phyloP scores from a whole-genome alignment of 495 filamentous ascomycete genomes.

The Schizothecium vesticola region DNA sequence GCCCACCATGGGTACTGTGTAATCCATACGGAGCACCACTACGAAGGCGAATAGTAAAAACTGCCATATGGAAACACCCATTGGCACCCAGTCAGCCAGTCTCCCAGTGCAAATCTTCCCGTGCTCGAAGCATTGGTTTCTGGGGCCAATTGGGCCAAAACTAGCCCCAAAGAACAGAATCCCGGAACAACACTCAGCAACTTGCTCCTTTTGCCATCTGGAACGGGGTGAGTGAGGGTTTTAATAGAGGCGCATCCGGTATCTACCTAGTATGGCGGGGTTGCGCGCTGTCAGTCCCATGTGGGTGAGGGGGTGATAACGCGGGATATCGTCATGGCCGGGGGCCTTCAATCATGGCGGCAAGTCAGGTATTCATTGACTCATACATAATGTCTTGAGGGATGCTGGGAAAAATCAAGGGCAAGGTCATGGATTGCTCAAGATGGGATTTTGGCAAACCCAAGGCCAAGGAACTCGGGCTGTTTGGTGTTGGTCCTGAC shows the following conservation, averaged over 20 bases:
- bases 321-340: neutral
- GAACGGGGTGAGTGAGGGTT: neutral
- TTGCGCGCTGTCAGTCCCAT: neutral
- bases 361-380: too few relatives aligned
- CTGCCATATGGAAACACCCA: neutral
- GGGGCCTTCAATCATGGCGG: neutral
- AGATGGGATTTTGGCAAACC: too few relatives aligned
- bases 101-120: neutral
- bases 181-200: neutral
- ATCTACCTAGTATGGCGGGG: neutral
- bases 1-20: neutral
- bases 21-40: neutral
- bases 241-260: too few relatives aligned
- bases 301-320: neutral
- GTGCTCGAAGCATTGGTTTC: neutral
- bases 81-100: neutral
- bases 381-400: too few relatives aligned
- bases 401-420: neutral
- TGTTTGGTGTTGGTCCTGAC: neutral
- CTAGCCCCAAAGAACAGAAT: neutral
- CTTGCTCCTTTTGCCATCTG: neutral
- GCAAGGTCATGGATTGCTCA: too few relatives aligned
- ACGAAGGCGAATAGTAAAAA: neutral
- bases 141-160: neutral
- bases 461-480: too few relatives aligned